Conservation (phyloP, 2,329 filamentous ascomycete genomes). For the Ustulina deusta region DNA sequence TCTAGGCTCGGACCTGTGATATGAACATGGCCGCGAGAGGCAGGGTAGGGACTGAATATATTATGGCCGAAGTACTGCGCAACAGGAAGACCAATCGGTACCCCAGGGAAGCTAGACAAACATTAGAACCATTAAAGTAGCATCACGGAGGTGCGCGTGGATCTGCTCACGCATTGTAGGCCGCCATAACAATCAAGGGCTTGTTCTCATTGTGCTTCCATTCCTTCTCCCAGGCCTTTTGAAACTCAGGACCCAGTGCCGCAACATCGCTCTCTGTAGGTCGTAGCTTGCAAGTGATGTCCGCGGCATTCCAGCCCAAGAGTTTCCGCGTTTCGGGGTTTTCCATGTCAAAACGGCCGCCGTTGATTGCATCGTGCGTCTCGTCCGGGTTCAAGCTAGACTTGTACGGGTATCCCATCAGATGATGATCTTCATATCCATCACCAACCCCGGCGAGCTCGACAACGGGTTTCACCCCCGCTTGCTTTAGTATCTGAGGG, state of each 20-base stretch:
- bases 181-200: slow-evolving; percentile 29
- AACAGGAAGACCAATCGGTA: neutral
- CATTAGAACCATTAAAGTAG: neutral
- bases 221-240: slow-evolving; percentile 40
- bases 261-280: slow-evolving; percentile 41
- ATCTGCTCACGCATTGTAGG: neutral
- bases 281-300: slow-evolving; percentile 40
- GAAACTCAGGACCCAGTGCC: slow-evolving; percentile 41
- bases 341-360: slow-evolving; percentile 21
- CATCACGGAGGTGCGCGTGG: neutral
- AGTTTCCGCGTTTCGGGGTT: slow-evolving; percentile 37
- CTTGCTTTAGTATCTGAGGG: slow-evolving; percentile 57
- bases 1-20: slow-evolving; percentile 55
- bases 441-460: slow-evolving; percentile 60
- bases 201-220: slow-evolving; percentile 39
- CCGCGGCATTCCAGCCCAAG: slow-evolving; percentile 43
- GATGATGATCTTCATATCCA: slow-evolving; percentile 63
- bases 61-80: slow-evolving; percentile 63
- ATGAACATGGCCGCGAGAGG: slow-evolving; percentile 68
- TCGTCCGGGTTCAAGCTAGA: slow-evolving; percentile 37
- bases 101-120: slow-evolving; percentile 17
- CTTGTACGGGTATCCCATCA: slow-evolving; percentile 60
- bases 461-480: slow-evolving; percentile 50
- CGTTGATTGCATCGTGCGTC: slow-evolving; percentile 33
- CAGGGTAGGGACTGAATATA: slow-evolving; percentile 67